A percentile compares a stretch with the other conserved stretches of the same genome.
Conservation (phyloP, 1,139 yeast species). For the Yamadazyma friedrichii region DNA sequence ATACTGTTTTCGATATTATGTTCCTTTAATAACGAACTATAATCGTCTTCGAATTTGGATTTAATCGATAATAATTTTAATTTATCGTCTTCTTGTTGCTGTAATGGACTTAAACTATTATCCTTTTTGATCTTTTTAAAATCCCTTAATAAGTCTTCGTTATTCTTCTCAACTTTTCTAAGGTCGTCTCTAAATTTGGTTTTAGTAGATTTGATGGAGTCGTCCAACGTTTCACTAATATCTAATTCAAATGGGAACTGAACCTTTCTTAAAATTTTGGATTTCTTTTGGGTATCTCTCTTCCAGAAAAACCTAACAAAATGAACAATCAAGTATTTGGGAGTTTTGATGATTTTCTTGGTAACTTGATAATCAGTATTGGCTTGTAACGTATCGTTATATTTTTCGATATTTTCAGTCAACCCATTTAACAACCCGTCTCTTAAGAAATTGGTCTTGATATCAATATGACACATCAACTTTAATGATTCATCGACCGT, state of each 20-base stretch:
- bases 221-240: constrained; percentile 80
- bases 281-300: constrained; percentile 83
- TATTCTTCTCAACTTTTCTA: constrained; percentile 74
- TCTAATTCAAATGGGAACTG: constrained; percentile 94
- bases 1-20: constrained; percentile 22
- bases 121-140: constrained; percentile 67
- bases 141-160: constrained; percentile 69
- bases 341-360: constrained; percentile 74
- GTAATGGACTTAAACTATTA: constrained; percentile 30
- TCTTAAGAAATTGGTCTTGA: constrained; percentile 81
- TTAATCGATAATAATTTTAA: constrained; percentile 46
- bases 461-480: constrained; percentile 84
- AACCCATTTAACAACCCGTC: constrained; percentile 81
- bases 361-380: constrained; percentile 70
- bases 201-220: constrained; percentile 63
- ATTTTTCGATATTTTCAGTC: constrained; percentile 74
- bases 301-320: constrained; percentile 97
- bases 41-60: constrained; percentile 45
- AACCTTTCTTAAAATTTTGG: constrained; percentile 90
- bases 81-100: constrained; percentile 48
- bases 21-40: constrained; percentile 37
- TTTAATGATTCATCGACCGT: constrained; percentile 61
- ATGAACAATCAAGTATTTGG: constrained; percentile 85
- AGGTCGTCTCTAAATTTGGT: constrained; percentile 74
- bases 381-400: constrained; percentile 64